Conservation (phyloP, 495 filamentous ascomycete species). For the Penicillium herquei region DNA sequence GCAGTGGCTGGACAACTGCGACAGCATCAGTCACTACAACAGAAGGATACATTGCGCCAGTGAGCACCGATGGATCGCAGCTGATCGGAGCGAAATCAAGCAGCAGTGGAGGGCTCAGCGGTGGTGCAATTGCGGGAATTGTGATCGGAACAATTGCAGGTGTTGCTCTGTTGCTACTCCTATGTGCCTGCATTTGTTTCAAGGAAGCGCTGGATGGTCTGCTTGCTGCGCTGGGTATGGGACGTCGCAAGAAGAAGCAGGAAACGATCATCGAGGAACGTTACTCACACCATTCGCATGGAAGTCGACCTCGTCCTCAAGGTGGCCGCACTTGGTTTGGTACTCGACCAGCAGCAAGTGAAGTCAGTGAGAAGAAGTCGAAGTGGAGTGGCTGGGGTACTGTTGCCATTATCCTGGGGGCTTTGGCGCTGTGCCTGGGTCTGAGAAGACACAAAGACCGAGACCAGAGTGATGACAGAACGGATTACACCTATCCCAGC, state of each 20-base stretch:
- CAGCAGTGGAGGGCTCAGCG: constrained; percentile 58
- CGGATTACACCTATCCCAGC: constrained; percentile 44
- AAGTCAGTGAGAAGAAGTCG: constrained; percentile 53
- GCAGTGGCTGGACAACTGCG: constrained; percentile 51
- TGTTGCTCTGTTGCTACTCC: constrained; percentile 64
- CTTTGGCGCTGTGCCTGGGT: constrained; percentile 71
- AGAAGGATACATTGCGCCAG: constrained; percentile 55
- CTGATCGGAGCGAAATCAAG: constrained; percentile 44
- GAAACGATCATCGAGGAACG: constrained; percentile 69
- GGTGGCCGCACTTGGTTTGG: constrained; percentile 69
- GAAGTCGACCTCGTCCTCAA: constrained; percentile 51
- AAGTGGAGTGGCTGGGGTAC: constrained; percentile 57
- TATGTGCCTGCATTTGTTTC: constrained; percentile 74
- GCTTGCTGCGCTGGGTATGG: constrained; percentile 64
- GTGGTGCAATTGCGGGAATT: constrained; percentile 91
- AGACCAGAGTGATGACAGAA: constrained; percentile 45
- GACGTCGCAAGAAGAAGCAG: constrained; percentile 47
- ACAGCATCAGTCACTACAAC: constrained; percentile 58
- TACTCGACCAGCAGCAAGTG: constrained; percentile 46
- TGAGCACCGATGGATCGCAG: constrained; percentile 50
- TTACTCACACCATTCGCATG: constrained; percentile 53
- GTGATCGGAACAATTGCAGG: constrained; percentile 85
- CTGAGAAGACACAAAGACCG: constrained; percentile 62
- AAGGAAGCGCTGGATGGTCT: constrained; percentile 62
- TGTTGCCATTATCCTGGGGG: constrained; percentile 60